A percentile compares a stretch with the other conserved stretches of the same genome.
Conservation (phyloP, 345 rosid genomes). For the Populus euphratica region DNA sequence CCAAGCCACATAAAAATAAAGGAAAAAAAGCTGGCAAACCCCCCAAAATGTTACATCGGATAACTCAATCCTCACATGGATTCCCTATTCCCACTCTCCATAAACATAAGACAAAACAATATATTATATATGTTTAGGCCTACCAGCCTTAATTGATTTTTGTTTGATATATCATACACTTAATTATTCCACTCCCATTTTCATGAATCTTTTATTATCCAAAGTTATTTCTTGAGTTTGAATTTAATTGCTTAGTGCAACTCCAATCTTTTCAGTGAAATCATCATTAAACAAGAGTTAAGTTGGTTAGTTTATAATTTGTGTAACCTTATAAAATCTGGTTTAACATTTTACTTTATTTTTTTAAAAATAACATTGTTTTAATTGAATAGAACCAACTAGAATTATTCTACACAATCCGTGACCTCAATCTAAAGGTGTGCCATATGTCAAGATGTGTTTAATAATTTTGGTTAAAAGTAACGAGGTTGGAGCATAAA, state of each 20-base stretch:
- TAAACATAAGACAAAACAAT: neutral
- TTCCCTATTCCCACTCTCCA: slow-evolving; percentile 27
- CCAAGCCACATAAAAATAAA: slow-evolving; percentile 30
- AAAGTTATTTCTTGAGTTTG: neutral
- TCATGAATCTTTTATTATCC: neutral
- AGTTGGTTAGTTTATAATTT: too few relatives aligned
- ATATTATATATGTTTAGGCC: neutral
- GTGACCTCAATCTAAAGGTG: too few relatives aligned
- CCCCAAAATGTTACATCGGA: slow-evolving; percentile 6
- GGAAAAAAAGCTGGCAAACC: slow-evolving; percentile 34
- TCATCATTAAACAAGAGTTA: neutral
- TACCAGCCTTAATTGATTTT: neutral
- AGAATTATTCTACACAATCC: too few relatives aligned
- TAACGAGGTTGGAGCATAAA: too few relatives aligned
- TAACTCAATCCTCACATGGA: slow-evolving; percentile 53
- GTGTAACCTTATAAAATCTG: too few relatives aligned
- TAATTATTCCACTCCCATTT: too few relatives aligned
- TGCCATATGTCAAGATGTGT: too few relatives aligned
- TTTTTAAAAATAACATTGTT: too few relatives aligned
- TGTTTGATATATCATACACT: neutral
- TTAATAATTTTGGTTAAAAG: too few relatives aligned
- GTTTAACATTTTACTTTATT: too few relatives aligned
- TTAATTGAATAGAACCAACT: too few relatives aligned
- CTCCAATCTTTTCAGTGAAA: neutral
- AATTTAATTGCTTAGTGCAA: neutral